Evolutionary conservation across 2,329 filamentous ascomycete genomes (phyloP).

Genomic region (Teratosphaeria nubilosa): DNA sequence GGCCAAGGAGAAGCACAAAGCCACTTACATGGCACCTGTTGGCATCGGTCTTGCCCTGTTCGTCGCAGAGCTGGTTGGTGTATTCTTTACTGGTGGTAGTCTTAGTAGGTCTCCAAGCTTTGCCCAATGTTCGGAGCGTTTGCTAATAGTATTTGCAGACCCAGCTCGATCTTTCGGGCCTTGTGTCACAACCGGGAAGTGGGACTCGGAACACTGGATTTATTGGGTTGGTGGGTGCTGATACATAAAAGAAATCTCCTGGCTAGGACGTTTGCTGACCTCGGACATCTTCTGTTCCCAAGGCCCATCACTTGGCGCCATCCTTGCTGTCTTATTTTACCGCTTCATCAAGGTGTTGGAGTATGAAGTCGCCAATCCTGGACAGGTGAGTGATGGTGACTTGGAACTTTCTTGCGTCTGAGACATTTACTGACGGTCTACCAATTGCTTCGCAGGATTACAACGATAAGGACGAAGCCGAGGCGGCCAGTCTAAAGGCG

Average conservation of each 20-base stretch:
- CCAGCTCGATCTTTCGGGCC: slow-evolving; percentile 25
- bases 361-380: slow-evolving; percentile 33
- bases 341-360: slow-evolving; percentile 31
- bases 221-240: slow-evolving; percentile 13
- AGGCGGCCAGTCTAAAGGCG: slow-evolving; percentile 2
- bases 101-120: slow-evolving; percentile 15
- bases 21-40: slow-evolving; percentile 60
- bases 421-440: background rate
- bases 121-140: too few relatives aligned
- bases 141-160: slow-evolving; percentile 13
- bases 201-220: slow-evolving; percentile 23
- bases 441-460: background rate
- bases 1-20: slow-evolving; percentile 59
- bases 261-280: background rate
- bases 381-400: slow-evolving; percentile 3
- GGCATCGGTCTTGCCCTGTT: slow-evolving; percentile 64
- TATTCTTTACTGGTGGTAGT: slow-evolving; percentile 34
- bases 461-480: slow-evolving; percentile 1
- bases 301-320: slow-evolving; percentile 2
- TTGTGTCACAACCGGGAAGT: slow-evolving; percentile 18
- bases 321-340: slow-evolving; percentile 29
- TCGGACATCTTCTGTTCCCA: background rate
- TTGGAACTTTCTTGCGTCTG: too few relatives aligned
- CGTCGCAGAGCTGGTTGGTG: slow-evolving; percentile 42
- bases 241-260: background rate